Evolutionary conservation across 2,329 filamentous ascomycete genomes (phyloP), one percentile per base, ranked within the genome.

Genomic region (Metarhizium album): DNA sequence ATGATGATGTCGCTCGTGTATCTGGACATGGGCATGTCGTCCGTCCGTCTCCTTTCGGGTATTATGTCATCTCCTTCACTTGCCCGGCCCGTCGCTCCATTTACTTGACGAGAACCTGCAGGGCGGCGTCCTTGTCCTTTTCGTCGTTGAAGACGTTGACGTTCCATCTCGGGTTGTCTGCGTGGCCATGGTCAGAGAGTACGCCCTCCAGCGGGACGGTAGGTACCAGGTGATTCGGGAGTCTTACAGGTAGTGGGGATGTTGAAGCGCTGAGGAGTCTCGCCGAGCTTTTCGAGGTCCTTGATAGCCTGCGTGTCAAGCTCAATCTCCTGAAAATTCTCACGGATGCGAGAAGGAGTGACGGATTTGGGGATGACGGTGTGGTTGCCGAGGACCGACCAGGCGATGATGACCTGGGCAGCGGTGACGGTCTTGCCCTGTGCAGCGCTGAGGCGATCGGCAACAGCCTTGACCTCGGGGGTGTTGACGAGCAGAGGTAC

Each of bases 351-450:
- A 33, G 73, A 73, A 47, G 80, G 74, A 51, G 78, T 87, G 55
- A 87, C 83, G 20, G 78, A 83, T 74, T 89, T 89, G 61, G 86
- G 86, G 59, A 89, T 87, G 58, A 89, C 85, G 58, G 74, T 79
- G 67, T 82, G 83, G 50, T 81, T 83, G 58, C 80, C 67, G 43
- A 74, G 58, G 68, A 75, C 63, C 70, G 71, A 65, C 80, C 81
- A 83, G 71, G 83, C 63, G 69, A 81, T 65, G 73, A 74, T 60
- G 54, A 73, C 69, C 58, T 74, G 71, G 43, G 71, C 70, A 16
- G 67, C 62, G 13, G 69, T 71, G 52, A 70, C 67, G 45, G 58
- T 58, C 68, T 63, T 66, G 55, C 64, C 64, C 57, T 64, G 62
- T 49, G 57, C 54, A 48, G 57, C 51, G 53, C 61, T 58, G 46